Evolutionary conservation across 192 early-diverging fungal genomes (phyloP).

Genomic region (Chytriomyces confervae): DNA sequence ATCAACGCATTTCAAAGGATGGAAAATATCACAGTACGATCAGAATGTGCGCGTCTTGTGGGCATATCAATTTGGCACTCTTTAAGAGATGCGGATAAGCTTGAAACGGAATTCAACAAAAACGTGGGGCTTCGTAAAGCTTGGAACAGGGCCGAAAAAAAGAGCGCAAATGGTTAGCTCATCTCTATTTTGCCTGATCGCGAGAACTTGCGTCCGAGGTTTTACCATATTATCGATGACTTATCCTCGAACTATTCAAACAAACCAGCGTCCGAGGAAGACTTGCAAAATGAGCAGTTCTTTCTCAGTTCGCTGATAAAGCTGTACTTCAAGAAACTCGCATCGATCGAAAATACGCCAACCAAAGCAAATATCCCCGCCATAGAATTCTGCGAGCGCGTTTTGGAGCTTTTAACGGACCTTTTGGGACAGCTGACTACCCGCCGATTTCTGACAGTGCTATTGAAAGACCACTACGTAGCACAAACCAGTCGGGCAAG

Average conservation of each 20-base stretch:
- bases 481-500: conserved; percentile 40
- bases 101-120: conserved; percentile 68
- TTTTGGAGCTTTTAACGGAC: conserved; percentile 87
- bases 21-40: conserved; percentile 77
- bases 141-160: conserved; percentile 44
- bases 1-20: conserved; percentile 84
- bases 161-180: conserved; percentile 20
- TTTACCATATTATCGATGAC: neutral
- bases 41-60: conserved; percentile 77
- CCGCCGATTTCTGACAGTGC: conserved; percentile 80
- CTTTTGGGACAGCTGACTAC: conserved; percentile 89
- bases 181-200: neutral
- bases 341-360: conserved; percentile 56
- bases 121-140: conserved; percentile 27
- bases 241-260: neutral
- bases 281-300: conserved; percentile 43
- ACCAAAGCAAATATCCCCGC: conserved; percentile 45
- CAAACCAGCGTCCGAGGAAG: conserved; percentile 50
- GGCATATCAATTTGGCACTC: conserved; percentile 78
- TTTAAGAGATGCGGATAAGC: conserved; percentile 51
- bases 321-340: conserved; percentile 66
- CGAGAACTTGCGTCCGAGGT: neutral
- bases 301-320: conserved; percentile 75
- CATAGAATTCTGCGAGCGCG: conserved; percentile 69
- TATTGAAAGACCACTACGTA: conserved; percentile 84